Percentiles rank a stretch among this genome's conserved stretches.
Evolutionary conservation across 305 asterid species (phyloP).

Genomic region (Fraxinus albicans): DNA sequence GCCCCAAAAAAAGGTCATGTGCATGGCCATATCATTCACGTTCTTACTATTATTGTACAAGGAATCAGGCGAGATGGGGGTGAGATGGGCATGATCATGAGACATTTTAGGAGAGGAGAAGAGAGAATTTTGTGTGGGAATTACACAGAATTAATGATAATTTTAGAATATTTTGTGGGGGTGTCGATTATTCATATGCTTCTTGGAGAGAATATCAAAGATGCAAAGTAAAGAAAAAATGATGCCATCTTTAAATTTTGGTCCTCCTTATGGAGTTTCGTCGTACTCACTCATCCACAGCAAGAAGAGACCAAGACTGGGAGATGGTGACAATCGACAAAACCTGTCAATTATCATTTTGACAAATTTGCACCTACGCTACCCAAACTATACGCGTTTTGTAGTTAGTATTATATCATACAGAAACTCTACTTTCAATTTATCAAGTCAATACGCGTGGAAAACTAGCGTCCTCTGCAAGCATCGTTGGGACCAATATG

Average conservation of each 20-base stretch:
- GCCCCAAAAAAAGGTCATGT: constrained; percentile 78
- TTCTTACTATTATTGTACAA: constrained; percentile 27
- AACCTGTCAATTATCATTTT: not conserved
- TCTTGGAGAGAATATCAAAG: not conserved
- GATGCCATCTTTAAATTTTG: not conserved
- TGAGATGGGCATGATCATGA: constrained; percentile 32
- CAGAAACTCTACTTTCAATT: not conserved
- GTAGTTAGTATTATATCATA: not conserved
- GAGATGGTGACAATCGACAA: not conserved
- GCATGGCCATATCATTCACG: constrained; percentile 52
- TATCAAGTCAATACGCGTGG: not conserved
- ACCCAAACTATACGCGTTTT: not conserved
- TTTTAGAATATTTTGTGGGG: not conserved
- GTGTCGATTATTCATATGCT: constrained; percentile 2
- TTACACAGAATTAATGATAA: not conserved
- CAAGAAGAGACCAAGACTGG: not conserved
- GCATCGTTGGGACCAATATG: not conserved
- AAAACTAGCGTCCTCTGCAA: not conserved
- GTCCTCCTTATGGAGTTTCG: not conserved
- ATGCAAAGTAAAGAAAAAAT: not conserved
- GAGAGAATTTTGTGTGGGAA: not conserved
- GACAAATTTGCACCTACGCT: not conserved
- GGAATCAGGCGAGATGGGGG: constrained; percentile 28
- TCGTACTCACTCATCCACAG: not conserved
- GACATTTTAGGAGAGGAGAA: constrained; percentile 1